Base-by-base conservation (phyloP, 805 yeast species). In the Diddensiella santjacobensis region DNA sequence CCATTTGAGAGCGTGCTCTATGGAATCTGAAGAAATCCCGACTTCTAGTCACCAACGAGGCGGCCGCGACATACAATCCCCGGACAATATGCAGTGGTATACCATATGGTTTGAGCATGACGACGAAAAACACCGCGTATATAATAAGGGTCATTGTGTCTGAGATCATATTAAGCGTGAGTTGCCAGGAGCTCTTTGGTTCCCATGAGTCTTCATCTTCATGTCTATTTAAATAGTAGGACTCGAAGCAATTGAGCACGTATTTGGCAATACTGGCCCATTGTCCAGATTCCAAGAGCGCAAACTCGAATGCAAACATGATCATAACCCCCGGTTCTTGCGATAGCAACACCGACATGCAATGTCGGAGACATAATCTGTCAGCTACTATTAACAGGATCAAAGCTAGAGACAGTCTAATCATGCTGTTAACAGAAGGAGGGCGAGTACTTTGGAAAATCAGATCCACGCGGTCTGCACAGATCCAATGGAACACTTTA, bases 401-500 rank as follows among this genome's bases (percentile, higher is more conserved):
- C 26, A 79, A 57, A 15, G 83, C 69, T 48, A 77, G 57, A 23
- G 75, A 64, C 51, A 78, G 70, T 39, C 77, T 64, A 44, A 69
- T 72, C 39, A 62, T 60, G 11, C 67, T 54, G 22, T 69, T 63
- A 41, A 54, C 62, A 42, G 57, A 57, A 3, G 63, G 67, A 52
- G 59, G 62, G 46, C 62, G 68, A 22, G 67, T 64, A 31, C 68
- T 66, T 59, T 78, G 83, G 58, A 74, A 71, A 3, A 77, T 53
- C 45, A 67, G 65, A 23, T 78, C 81, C 13, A 77, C 66, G 20
- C 86, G 61, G 48, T 79, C 82, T 33, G 70, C 67, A 40, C 84
- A 64, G 0, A 93, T 74, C 81, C 95, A 83, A 61, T 89, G 96
- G 69, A 84, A 80, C 1, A 84, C 80, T 59, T 83, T 84, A 60